Conservation (phyloP, 75 land plant species). For the Cryptomeria japonica region DNA sequence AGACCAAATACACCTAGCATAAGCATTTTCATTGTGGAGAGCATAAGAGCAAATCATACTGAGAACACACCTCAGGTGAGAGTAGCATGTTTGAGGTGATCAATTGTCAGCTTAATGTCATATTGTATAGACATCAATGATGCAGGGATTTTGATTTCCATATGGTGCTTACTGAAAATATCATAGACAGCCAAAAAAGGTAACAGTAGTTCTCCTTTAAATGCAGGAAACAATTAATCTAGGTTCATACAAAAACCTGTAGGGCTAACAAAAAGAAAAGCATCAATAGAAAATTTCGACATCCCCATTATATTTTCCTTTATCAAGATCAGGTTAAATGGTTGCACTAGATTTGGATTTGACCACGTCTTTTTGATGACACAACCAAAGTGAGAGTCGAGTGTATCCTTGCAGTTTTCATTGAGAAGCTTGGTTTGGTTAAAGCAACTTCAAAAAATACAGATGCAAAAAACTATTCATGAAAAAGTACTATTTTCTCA, state of each 20-base stretch:
- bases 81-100: neutral
- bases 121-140: neutral
- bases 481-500: neutral
- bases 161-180: neutral
- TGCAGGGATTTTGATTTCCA: neutral
- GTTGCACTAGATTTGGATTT: neutral
- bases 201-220: neutral
- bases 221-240: neutral
- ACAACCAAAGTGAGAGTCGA: neutral
- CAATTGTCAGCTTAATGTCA: neutral
- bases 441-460: neutral
- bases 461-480: neutral
- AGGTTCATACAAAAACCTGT: neutral
- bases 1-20: no score
- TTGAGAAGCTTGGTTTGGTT: neutral
- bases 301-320: neutral
- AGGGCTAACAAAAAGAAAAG: neutral
- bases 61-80: neutral
- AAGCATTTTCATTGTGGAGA: no score
- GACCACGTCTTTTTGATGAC: neutral
- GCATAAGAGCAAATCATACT: no score
- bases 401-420: neutral
- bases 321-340: neutral
- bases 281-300: neutral
- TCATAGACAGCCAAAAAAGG: neutral